Evolutionary conservation across 2,329 filamentous ascomycete genomes (phyloP).

Genomic region (Colletotrichum caudatum): DNA sequence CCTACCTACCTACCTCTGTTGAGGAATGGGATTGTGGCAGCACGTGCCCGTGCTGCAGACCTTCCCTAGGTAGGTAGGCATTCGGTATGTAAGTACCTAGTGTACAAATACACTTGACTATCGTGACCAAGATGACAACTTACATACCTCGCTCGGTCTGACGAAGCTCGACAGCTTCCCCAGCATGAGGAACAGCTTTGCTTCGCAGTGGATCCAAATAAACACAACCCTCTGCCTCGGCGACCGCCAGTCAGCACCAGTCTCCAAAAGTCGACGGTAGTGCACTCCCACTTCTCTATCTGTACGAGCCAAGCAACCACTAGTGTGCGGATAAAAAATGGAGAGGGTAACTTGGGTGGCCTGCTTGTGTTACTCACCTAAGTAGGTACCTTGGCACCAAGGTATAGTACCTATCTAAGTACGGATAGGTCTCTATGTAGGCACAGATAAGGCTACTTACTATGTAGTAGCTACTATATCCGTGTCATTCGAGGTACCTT

Average conservation of each 20-base stretch:
- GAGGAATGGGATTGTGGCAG: conserved; percentile 22
- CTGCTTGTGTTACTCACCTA: background rate
- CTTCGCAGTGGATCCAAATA: conserved; percentile 5
- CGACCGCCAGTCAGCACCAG: conserved; percentile 20
- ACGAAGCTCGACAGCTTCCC: conserved; percentile 16
- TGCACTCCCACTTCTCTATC: background rate
- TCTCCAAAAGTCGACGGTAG: background rate
- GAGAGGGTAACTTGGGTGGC: background rate
- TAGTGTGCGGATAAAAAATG: conserved; percentile 38
- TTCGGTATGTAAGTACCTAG: too few relatives aligned
- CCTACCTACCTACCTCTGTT: too few relatives aligned
- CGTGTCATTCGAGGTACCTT: background rate
- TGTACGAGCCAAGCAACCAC: conserved; percentile 8
- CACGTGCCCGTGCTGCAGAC: background rate
- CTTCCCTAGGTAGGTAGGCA: too few relatives aligned
- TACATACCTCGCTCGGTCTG: conserved; percentile 20
- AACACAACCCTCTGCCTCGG: background rate
- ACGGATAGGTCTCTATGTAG: too few relatives aligned
- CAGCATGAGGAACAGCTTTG: too few relatives aligned
- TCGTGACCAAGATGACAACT: background rate
- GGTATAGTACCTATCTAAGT: background rate
- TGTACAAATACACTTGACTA: background rate
- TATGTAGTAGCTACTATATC: too few relatives aligned
- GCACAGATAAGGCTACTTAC: too few relatives aligned
- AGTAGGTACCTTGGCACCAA: background rate